These are phyloP conservation scores for Russula sp. DNA, from an alignment of 768 basidiomycete species.

Conservation along the genomic window DNA sequence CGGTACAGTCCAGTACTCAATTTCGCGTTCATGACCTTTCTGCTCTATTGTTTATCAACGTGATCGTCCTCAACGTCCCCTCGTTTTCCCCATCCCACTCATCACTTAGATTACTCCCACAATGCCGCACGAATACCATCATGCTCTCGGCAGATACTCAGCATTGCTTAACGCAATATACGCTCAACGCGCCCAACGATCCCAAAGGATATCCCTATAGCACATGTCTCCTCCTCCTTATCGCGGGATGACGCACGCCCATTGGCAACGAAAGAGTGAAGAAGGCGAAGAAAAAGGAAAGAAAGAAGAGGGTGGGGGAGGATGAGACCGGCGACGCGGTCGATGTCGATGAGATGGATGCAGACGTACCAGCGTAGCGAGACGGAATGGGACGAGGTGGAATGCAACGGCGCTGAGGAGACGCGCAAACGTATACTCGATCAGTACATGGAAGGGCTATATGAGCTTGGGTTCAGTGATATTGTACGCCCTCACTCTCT, in stretches of 20 bases:
- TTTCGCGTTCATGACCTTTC: slow-evolving; percentile 39
- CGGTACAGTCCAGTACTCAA: slow-evolving; percentile 37
- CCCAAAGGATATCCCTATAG: slow-evolving; percentile 48
- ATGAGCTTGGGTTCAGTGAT: slow-evolving; percentile 92
- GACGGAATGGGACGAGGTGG: slow-evolving; percentile 47
- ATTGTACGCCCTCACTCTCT: slow-evolving; percentile 55
- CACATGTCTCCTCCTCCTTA: slow-evolving; percentile 44
- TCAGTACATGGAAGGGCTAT: slow-evolving; percentile 88
- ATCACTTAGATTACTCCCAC: slow-evolving; percentile 10
- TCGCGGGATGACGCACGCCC: slow-evolving; percentile 32
- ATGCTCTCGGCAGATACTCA: slow-evolving; percentile 42
- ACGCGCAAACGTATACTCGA: slow-evolving; percentile 81
- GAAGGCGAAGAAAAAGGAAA: slow-evolving; percentile 49
- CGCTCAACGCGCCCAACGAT: slow-evolving; percentile 44
- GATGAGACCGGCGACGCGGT: slow-evolving; percentile 49
- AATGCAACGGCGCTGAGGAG: slow-evolving; percentile 88
- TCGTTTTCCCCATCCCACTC: slow-evolving; percentile 33
- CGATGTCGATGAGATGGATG: slow-evolving; percentile 47
- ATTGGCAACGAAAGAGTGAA: slow-evolving; percentile 22
- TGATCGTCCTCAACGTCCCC: slow-evolving; percentile 40
- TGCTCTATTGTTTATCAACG: slow-evolving; percentile 47
- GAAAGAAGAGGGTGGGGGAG: slow-evolving; percentile 52
- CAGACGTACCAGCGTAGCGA: slow-evolving; percentile 46
- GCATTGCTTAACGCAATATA: slow-evolving; percentile 48
- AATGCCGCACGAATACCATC: slow-evolving; percentile 32